Conservation (phyloP, 2,329 filamentous ascomycete genomes). For the Verticillium nubilum region DNA sequence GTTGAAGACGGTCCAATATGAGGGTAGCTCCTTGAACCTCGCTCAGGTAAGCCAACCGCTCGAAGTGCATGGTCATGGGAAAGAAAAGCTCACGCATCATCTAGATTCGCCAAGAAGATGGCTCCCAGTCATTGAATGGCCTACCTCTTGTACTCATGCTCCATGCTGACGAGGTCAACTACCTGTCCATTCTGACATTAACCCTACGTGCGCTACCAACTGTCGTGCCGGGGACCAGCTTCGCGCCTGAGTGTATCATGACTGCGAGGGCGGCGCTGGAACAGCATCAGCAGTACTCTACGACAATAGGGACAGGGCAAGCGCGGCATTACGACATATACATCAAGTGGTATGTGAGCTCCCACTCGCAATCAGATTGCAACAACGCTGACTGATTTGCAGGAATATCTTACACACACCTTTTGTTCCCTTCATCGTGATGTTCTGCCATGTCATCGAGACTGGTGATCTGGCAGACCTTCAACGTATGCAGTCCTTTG, state of each 20-base stretch:
- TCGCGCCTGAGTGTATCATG: slow-evolving; percentile 16
- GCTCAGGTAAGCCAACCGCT: not conserved
- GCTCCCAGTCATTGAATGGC: not conserved
- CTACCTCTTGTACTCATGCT: slow-evolving; percentile 10
- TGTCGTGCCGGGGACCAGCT: slow-evolving; percentile 5
- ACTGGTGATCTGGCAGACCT: slow-evolving; percentile 35
- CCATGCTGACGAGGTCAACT: slow-evolving; percentile 12
- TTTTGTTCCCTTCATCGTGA: slow-evolving; percentile 19
- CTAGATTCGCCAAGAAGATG: not conserved
- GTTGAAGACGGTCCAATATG: not conserved
- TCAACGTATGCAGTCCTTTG: slow-evolving; percentile 12
- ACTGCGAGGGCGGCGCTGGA: slow-evolving; percentile 14
- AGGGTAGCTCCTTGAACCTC: not conserved
- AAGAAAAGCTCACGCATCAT: not conserved
- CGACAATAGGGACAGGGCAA: not conserved
- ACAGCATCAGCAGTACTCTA: slow-evolving; percentile 13
- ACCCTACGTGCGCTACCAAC: slow-evolving; percentile 18
- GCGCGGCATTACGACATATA: not conserved
- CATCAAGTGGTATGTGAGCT: not conserved
- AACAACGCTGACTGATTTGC: not conserved
- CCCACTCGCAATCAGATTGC: not conserved
- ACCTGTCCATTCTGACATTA: slow-evolving; percentile 17
- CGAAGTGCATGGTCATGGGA: too few relatives aligned
- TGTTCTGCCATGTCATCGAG: slow-evolving; percentile 24
- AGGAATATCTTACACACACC: slow-evolving; percentile 15